phyloP scores from a whole-genome alignment of 805 yeast species.

The Priceomyces fermenticarens region DNA sequence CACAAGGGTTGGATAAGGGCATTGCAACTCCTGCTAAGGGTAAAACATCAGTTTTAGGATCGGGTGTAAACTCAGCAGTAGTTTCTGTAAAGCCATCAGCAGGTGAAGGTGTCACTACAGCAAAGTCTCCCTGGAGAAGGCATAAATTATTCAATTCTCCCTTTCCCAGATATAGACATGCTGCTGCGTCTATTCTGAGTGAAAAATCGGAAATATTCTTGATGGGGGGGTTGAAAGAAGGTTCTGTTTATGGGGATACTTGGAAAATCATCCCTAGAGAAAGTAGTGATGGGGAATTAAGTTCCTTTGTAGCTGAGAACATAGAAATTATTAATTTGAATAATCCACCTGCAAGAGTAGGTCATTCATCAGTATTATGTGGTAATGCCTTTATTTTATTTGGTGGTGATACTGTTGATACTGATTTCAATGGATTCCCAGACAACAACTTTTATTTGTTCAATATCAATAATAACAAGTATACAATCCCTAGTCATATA shows the following conservation, averaged over 20 bases:
- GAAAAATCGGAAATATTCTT: conserved; percentile 79
- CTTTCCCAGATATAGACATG: conserved; percentile 92
- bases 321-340: conserved; percentile 59
- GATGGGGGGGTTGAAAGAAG: conserved; percentile 94
- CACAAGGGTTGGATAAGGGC: background rate
- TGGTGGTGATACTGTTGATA: conserved; percentile 93
- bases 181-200: conserved; percentile 73
- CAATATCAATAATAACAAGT: conserved; percentile 49
- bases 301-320: conserved; percentile 27
- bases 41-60: conserved; percentile 8
- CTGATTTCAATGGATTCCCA: conserved; percentile 69
- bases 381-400: conserved; percentile 94
- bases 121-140: conserved; percentile 59
- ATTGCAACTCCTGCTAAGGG: conserved; percentile 8
- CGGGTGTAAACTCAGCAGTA: conserved; percentile 1
- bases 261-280: conserved; percentile 74
- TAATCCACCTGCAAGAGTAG: conserved; percentile 93
- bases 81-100: conserved; percentile 3
- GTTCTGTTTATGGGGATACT: conserved; percentile 90
- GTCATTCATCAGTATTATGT: conserved; percentile 86
- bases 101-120: conserved; percentile 10
- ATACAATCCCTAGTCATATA: conserved; percentile 43
- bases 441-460: conserved; percentile 90
- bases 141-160: conserved; percentile 71
- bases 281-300: conserved; percentile 16